Base-by-base conservation (phyloP, 2,329 filamentous ascomycete genomes). In the Macrophomina pseudophaseolina region DNA sequence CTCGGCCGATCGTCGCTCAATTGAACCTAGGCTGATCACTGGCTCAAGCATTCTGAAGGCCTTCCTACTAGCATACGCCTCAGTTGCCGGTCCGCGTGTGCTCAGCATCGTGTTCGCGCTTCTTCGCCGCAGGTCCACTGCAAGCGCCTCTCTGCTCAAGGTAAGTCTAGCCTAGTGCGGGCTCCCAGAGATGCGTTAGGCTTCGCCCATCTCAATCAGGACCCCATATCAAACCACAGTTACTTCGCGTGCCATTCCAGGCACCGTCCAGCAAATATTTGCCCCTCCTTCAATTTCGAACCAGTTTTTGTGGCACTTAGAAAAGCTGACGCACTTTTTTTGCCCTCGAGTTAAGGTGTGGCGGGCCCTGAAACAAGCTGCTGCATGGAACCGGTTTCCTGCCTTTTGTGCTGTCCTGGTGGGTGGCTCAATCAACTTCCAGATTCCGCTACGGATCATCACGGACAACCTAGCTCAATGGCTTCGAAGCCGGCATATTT, bases 361-460 rank as follows among this genome's bases (percentile, higher is more conserved):
- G 52, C 72, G 71, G 44, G 75, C 80, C 58, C 71, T 85, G 38
- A 74, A 73, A 44, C 73, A 75, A 68, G 76, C 81, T 32, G 70
- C 83, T 42, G 79, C 78, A 44, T 69, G 80, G 48, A 79, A 84
- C 70, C 80, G 81, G 59, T 86, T 87, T 69, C 83, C 85, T 40
- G 77, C 83, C 3, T 85, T 84, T 68, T 86, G 84, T 72, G 85
- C 80, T 51, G 70, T 81, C 30, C 75, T 86, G 16, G 78, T 86
- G 18, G 85, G 82, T 46, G 84, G 84, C 28, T 85, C 84, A 63
- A 85, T 82, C 16, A 66, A 83, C 59, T 72, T 86, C 23, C 74
- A 79, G 59, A 52, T 72, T 42, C 75, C 78, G n/a, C 67, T 81
- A 18, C 65, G 48, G 18, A 35, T 40, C 38, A 11, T 58, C 35